A percentile compares a stretch with the other conserved stretches of the same genome.
Conservation (phyloP, 768 basidiomycete genomes). For the Chalciporus chontae region DNA sequence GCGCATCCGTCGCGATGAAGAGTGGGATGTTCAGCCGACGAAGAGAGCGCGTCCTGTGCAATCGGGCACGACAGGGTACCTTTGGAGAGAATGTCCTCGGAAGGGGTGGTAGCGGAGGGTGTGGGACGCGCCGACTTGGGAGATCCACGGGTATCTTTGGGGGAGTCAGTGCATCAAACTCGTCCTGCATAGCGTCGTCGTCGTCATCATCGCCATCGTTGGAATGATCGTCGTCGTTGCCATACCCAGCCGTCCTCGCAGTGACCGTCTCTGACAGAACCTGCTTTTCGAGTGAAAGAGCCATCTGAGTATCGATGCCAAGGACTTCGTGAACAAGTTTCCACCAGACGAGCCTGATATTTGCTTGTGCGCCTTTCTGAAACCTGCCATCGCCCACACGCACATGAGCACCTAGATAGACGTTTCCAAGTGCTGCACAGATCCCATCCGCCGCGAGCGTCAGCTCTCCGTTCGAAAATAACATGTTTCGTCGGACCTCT, state of each 20-base stretch:
- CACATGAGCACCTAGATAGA: conserved; percentile 63
- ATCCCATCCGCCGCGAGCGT: conserved; percentile 43
- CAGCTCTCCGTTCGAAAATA: conserved; percentile 49
- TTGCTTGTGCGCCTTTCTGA: conserved; percentile 36
- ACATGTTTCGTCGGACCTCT: conserved; percentile 53
- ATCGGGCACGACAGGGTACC: conserved; percentile 37
- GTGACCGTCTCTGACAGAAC: background rate
- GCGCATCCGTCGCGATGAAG: conserved; percentile 64
- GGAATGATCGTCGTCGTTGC: background rate
- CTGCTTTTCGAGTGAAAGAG: conserved; percentile 27
- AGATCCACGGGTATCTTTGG: conserved; percentile 18
- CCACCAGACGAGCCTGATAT: conserved; percentile 52
- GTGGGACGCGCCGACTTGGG: conserved; percentile 21
- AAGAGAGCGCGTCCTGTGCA: conserved; percentile 34
- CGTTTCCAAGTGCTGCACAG: conserved; percentile 36
- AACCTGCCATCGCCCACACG: conserved; percentile 71
- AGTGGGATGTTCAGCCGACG: conserved; percentile 52
- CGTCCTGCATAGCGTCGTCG: background rate
- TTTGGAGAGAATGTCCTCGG: conserved; percentile 11
- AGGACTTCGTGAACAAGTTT: conserved; percentile 50
- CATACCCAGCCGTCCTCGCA: background rate
- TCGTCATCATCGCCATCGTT: background rate
- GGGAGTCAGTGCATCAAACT: conserved; percentile 8
- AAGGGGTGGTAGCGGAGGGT: conserved; percentile 27
- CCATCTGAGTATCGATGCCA: conserved; percentile 36